phyloP scores from a whole-genome alignment of 148 eudicot species.

The Mesembryanthemum crystallinum region DNA sequence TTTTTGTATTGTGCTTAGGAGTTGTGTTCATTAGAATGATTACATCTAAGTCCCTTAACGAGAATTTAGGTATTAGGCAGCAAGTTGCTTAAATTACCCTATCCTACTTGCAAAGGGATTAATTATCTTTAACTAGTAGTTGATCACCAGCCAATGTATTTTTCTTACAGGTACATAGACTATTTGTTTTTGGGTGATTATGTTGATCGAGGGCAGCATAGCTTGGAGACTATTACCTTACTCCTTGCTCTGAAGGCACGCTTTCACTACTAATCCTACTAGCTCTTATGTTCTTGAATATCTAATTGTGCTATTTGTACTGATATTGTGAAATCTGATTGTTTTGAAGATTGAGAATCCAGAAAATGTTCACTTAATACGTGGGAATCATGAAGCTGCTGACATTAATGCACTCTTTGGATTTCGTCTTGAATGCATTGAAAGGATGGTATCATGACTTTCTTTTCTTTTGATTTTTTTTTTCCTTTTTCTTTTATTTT shows the following conservation, averaged over 20 bases:
- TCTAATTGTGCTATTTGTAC: conserved; percentile 1
- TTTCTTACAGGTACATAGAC: conserved; percentile 78
- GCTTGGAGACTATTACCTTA: conserved; percentile 94
- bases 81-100: too few species aligned
- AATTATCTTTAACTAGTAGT: too few species aligned
- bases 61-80: too few species aligned
- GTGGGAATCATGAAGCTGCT: conserved; percentile 99
- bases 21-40: too few species aligned
- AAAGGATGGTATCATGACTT: conserved; percentile 72
- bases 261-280: conserved; percentile 18
- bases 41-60: too few species aligned
- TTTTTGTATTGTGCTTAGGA: too few species aligned
- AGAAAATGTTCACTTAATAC: conserved; percentile 87
- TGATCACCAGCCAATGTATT: too few species aligned
- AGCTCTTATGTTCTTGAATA: conserved; percentile 4
- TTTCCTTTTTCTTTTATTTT: not conserved
- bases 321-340: conserved; percentile 8
- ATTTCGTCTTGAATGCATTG: conserved; percentile 96
- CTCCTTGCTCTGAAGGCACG: conserved; percentile 91
- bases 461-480: not conserved
- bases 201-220: conserved; percentile 98
- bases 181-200: conserved; percentile 92
- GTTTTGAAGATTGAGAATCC: conserved; percentile 84
- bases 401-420: conserved; percentile 98
- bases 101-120: too few species aligned